Evolutionary conservation across 805 yeast genomes (phyloP).

Genomic region (Hyphopichia homilentoma): DNA sequence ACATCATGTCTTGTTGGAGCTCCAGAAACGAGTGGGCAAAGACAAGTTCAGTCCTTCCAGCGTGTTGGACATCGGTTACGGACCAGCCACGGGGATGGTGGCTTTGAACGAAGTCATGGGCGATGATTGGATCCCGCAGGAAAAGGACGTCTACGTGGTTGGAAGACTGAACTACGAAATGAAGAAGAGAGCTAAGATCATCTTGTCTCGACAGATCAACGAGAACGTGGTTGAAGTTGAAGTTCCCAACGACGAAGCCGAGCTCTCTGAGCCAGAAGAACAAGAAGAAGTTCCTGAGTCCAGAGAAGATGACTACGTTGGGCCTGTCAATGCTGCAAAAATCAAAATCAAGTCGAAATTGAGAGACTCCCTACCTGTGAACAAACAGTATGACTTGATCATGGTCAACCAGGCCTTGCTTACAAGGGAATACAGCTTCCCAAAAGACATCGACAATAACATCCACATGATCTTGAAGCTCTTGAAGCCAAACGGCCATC

Average conservation of each 20-base stretch:
- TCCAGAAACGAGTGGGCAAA: conserved; percentile 50
- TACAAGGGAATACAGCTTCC: conserved; percentile 56
- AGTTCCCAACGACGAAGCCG: conserved; percentile 10
- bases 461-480: conserved; percentile 56
- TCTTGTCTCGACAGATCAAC: conserved; percentile 64
- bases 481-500: conserved; percentile 73
- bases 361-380: conserved; percentile 47
- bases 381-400: conserved; percentile 69
- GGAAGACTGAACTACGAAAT: conserved; percentile 59
- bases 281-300: conserved; percentile 5
- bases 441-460: conserved; percentile 68
- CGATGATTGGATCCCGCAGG: conserved; percentile 52
- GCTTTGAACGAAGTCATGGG: conserved; percentile 85
- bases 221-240: conserved; percentile 28
- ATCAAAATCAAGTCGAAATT: conserved; percentile 55
- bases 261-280: conserved; percentile 12
- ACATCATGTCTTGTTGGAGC: conserved; percentile 62
- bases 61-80: conserved; percentile 78
- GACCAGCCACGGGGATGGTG: conserved; percentile 89
- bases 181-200: conserved; percentile 74
- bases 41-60: conserved; percentile 57
- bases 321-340: conserved; percentile 53
- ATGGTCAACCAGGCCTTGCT: conserved; percentile 79
- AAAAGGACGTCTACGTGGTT: conserved; percentile 67
- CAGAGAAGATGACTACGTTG: conserved; percentile 29